A percentile compares a stretch with the other conserved stretches of the same genome.
phyloP scores from a whole-genome alignment of 208 protist genomes.

The Trypanosoma grayi region DNA sequence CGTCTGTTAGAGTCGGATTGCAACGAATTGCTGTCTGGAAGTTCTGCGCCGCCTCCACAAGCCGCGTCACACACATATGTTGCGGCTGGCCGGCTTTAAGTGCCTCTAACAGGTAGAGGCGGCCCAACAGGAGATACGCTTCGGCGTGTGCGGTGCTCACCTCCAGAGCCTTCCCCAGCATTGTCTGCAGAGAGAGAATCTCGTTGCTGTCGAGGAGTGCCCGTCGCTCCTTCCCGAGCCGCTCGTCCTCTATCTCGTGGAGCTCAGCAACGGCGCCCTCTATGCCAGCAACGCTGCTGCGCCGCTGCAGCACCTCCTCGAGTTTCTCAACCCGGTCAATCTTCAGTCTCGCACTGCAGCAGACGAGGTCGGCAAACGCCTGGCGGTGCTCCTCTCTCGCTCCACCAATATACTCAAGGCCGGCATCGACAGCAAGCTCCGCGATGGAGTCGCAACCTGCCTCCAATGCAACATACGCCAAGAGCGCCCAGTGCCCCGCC shows the following conservation, averaged over 20 bases:
- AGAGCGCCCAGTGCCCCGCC: slow-evolving; percentile 62
- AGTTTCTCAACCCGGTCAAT: slow-evolving; percentile 18
- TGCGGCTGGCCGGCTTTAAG: slow-evolving; percentile 33
- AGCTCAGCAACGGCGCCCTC: slow-evolving; percentile 12
- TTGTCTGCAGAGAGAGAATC: slow-evolving; percentile 30
- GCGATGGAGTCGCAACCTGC: slow-evolving; percentile 41
- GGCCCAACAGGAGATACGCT: slow-evolving; percentile 48
- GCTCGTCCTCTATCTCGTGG: slow-evolving; percentile 19
- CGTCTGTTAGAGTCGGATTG: slow-evolving; percentile 27
- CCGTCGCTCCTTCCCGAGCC: slow-evolving; percentile 10
- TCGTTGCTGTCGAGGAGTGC: slow-evolving; percentile 9
- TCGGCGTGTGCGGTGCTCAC: slow-evolving; percentile 46
- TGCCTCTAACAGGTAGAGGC: slow-evolving; percentile 46
- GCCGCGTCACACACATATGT: slow-evolving; percentile 27
- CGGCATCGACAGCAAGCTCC: slow-evolving; percentile 45
- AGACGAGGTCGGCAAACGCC: slow-evolving; percentile 59
- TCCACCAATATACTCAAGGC: slow-evolving; percentile 32
- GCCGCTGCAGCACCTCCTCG: neutral
- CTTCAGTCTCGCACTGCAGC: slow-evolving; percentile 33
- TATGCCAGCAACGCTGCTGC: neutral
- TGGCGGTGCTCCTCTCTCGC: slow-evolving; percentile 18
- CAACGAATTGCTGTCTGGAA: slow-evolving; percentile 51
- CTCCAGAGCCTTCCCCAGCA: slow-evolving; percentile 44
- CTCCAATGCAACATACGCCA: slow-evolving; percentile 47
- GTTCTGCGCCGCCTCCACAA: slow-evolving; percentile 52